These are phyloP conservation scores for Ceratobasidium papillatum DNA, from an alignment of 1,284 basidiomycete genomes.

Conservation along the genomic window DNA sequence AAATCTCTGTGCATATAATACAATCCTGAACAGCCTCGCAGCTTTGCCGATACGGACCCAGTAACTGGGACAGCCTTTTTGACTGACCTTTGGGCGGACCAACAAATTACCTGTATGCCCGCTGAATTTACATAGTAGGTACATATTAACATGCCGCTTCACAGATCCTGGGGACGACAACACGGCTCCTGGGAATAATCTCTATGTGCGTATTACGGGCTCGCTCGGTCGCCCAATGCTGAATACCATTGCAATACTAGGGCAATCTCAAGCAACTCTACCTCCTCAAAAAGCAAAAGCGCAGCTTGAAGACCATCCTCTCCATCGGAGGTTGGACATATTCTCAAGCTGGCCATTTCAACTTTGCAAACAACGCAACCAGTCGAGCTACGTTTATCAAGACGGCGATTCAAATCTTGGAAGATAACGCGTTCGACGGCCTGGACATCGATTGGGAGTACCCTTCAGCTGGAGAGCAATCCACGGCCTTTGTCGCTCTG, in stretches of 20 bases:
- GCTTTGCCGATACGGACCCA: slow-evolving; percentile 59
- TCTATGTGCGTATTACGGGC: slow-evolving; percentile 57
- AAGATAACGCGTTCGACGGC: slow-evolving; percentile 64
- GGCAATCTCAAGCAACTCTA: slow-evolving; percentile 87
- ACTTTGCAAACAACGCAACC: slow-evolving; percentile 43
- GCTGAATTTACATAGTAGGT: neutral
- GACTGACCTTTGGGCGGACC: slow-evolving; percentile 62
- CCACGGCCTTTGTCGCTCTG: slow-evolving; percentile 20
- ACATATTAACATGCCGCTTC: neutral
- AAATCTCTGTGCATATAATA: neutral
- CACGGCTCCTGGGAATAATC: slow-evolving; percentile 57
- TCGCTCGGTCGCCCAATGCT: slow-evolving; percentile 48
- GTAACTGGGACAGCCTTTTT: slow-evolving; percentile 56
- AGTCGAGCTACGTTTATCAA: slow-evolving; percentile 57
- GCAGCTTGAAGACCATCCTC: slow-evolving; percentile 61
- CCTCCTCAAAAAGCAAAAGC: slow-evolving; percentile 76
- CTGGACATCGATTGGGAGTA: slow-evolving; percentile 48
- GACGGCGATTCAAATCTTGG: slow-evolving; percentile 58
- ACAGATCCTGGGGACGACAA: slow-evolving; percentile 50
- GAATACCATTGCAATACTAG: slow-evolving; percentile 47
- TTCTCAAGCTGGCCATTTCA: slow-evolving; percentile 39
- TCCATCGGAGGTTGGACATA: slow-evolving; percentile 52
- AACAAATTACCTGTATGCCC: slow-evolving; percentile 49
- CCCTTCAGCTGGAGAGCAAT: neutral
- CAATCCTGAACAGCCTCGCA: neutral